phyloP scores from a whole-genome alignment of 2,329 filamentous ascomycete genomes.

The Cryphonectria parasitica region DNA sequence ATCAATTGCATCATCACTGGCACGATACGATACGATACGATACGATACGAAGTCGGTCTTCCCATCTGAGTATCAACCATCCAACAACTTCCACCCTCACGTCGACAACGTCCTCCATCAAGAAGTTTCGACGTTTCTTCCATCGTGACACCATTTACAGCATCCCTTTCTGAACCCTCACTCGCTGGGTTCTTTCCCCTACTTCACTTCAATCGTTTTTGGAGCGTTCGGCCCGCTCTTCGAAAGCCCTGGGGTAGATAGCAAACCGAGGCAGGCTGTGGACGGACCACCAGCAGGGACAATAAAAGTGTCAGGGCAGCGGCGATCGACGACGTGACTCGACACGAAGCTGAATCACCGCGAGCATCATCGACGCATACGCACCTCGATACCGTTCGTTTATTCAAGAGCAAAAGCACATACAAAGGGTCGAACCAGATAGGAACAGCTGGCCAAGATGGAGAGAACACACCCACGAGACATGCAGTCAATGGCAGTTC shows the following conservation, averaged over 20 bases:
- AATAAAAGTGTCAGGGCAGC: background rate
- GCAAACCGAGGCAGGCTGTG: background rate
- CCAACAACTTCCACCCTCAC: background rate
- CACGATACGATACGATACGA: background rate
- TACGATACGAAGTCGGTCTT: background rate
- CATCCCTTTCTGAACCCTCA: background rate
- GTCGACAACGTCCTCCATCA: background rate
- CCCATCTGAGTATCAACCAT: background rate
- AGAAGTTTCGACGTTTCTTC: background rate
- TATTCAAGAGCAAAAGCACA: background rate
- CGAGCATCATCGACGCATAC: background rate
- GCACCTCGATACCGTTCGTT: background rate
- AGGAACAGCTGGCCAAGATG: conserved; percentile 11
- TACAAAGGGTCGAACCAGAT: background rate
- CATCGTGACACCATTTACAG: background rate
- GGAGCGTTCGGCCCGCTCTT: background rate
- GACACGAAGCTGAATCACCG: background rate
- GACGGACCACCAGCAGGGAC: background rate
- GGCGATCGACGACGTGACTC: background rate
- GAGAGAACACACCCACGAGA: conserved; percentile 27
- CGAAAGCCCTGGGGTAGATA: background rate
- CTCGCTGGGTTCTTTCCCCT: background rate
- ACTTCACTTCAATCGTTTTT: background rate
- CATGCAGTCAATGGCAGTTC: conserved; percentile 7
- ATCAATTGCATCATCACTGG: conserved; percentile 5